A percentile compares a stretch with the other conserved stretches of the same genome.
These are phyloP conservation scores for Tuber umbilicatum DNA, from an alignment of 495 filamentous ascomycete genomes.

Conservation along the genomic window DNA sequence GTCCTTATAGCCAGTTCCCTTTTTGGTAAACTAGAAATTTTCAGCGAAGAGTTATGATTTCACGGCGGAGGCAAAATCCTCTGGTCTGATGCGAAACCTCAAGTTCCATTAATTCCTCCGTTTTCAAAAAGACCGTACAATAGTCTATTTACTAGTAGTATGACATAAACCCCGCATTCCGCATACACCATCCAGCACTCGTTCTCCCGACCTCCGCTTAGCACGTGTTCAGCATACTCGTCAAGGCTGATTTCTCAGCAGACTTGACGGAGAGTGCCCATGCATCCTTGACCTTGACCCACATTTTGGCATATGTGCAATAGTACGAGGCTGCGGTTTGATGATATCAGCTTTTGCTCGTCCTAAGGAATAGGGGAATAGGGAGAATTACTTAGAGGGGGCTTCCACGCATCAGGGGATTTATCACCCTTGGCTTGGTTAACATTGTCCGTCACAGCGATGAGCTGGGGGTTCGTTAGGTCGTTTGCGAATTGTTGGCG, in stretches of 20 bases:
- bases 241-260: constrained; percentile 58
- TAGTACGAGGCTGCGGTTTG: constrained; percentile 51
- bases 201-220: background rate
- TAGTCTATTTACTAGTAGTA: background rate
- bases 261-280: constrained; percentile 55
- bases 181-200: background rate
- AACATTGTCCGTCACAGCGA: constrained; percentile 67
- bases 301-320: constrained; percentile 68
- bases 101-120: background rate
- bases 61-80: background rate
- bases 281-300: constrained; percentile 61
- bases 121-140: background rate
- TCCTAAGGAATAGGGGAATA: background rate
- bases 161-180: background rate
- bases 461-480: constrained; percentile 59
- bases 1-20: background rate
- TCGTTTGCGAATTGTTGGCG: constrained; percentile 68
- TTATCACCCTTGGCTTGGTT: constrained; percentile 64
- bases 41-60: background rate
- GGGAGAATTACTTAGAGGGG: constrained; percentile 49
- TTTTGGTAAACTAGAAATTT: background rate
- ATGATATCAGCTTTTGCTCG: constrained; percentile 12
- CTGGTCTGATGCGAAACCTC: background rate
- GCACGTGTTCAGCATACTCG: constrained; percentile 60
- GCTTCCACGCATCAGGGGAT: constrained; percentile 68